A percentile compares a stretch with the other conserved stretches of the same genome.
Conservation (phyloP, 75 land plant genomes). For the Cunninghamia lanceolata region DNA sequence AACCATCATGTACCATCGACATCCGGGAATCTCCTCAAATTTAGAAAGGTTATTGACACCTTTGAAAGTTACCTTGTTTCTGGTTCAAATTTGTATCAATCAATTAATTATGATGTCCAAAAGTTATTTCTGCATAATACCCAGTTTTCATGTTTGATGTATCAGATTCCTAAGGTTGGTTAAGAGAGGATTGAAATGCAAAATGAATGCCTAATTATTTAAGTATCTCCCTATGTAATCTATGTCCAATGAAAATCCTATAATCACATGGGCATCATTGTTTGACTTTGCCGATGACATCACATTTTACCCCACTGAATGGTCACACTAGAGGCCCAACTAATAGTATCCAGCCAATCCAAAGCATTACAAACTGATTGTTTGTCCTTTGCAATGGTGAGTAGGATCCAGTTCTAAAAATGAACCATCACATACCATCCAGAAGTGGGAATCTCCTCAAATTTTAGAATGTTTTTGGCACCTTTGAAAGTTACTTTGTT, state of each 20-base stretch:
- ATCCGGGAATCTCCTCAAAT: background rate
- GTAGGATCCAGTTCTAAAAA: background rate
- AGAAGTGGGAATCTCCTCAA: background rate
- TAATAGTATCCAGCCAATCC: background rate
- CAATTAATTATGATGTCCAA: background rate
- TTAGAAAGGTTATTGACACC: background rate
- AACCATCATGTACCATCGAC: background rate
- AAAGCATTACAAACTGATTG: background rate
- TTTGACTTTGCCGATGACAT: background rate
- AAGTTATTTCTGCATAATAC: background rate
- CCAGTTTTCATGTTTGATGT: background rate
- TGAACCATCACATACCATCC: background rate
- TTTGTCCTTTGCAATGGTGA: background rate
- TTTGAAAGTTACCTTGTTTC: background rate
- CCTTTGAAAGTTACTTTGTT: background rate
- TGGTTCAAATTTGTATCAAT: background rate
- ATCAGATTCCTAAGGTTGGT: background rate
- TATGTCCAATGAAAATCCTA: background rate
- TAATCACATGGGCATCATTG: background rate
- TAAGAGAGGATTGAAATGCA: background rate
- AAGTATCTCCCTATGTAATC: background rate
- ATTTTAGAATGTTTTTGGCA: background rate
- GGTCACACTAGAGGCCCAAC: background rate
- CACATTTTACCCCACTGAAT: background rate
- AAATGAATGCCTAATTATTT: background rate